Evolutionary conservation across 352 stramenopile species (phyloP).

Genomic region (Phytophthora pistaciae): DNA sequence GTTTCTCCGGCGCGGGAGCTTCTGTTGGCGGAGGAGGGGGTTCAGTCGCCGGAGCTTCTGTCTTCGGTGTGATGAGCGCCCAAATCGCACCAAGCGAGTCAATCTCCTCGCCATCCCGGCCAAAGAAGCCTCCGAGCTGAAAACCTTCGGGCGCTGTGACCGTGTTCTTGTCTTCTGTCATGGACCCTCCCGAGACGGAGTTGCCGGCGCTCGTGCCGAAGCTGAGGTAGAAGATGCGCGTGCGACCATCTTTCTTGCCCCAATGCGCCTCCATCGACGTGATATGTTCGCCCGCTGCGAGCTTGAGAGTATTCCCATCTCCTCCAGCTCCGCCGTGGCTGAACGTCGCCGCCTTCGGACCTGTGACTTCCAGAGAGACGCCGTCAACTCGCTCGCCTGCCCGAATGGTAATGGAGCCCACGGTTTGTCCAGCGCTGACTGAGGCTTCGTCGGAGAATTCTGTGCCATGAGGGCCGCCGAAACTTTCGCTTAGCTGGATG

Average conservation of each 20-base stretch:
- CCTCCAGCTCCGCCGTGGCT: background rate
- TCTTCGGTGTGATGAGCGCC: background rate
- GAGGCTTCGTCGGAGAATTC: background rate
- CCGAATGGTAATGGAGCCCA: background rate
- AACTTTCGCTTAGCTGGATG: slow-evolving; percentile 4
- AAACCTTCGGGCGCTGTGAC: slow-evolving; percentile 43
- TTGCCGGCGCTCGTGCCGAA: slow-evolving; percentile 18
- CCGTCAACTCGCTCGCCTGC: background rate
- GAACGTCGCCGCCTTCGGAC: background rate
- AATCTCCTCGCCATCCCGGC: slow-evolving; percentile 41
- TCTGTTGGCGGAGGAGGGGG: background rate
- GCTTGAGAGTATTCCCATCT: background rate
- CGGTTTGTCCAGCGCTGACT: background rate
- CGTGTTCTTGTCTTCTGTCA: slow-evolving; percentile 34
- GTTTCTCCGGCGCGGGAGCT: background rate
- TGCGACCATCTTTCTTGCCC: background rate
- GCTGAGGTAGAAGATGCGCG: background rate
- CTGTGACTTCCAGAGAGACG: background rate
- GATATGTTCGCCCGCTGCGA: background rate
- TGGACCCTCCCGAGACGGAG: slow-evolving; percentile 29
- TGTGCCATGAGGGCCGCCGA: background rate
- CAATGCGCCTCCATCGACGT: background rate
- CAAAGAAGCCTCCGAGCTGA: slow-evolving; percentile 44
- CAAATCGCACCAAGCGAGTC: slow-evolving; percentile 37
- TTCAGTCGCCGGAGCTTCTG: background rate